Percentiles rank a stretch among this genome's conserved stretches.
Conservation (phyloP, 805 yeast species). For the Isabelozyma rhagii region DNA sequence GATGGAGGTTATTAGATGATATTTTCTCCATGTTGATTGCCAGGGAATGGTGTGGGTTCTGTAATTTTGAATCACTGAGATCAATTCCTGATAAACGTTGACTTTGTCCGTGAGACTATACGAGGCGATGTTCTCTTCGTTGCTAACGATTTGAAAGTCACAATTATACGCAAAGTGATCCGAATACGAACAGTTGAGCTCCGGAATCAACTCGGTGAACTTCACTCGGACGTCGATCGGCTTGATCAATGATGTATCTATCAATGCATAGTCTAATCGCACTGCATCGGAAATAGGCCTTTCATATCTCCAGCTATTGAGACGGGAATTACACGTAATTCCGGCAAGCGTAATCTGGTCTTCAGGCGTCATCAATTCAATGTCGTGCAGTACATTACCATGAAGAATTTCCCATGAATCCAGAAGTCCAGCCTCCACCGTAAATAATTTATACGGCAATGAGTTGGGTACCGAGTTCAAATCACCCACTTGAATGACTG, state of each 20-base stretch:
- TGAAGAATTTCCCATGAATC: conserved; percentile 82
- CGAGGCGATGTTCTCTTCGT: conserved; percentile 2
- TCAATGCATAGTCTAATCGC: conserved; percentile 84
- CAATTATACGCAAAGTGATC: conserved; percentile 85
- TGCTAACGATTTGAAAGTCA: conserved; percentile 19
- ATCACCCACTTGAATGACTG: conserved; percentile 90
- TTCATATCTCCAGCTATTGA: conserved; percentile 80
- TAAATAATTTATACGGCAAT: conserved; percentile 72
- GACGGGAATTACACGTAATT: conserved; percentile 81
- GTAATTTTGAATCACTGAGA: conserved; percentile 42
- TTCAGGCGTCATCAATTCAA: conserved; percentile 22
- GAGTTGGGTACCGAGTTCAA: conserved; percentile 87
- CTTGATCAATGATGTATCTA: conserved; percentile 52
- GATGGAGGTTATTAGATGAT: conserved; percentile 61
- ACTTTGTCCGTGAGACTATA: conserved; percentile 6
- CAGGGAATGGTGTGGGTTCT: conserved; percentile 44
- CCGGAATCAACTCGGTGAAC: conserved; percentile 67
- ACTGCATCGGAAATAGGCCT: conserved; percentile 68
- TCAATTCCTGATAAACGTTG: conserved; percentile 35
- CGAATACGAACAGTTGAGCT: conserved; percentile 62
- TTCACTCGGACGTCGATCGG: conserved; percentile 66
- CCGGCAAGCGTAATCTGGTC: conserved; percentile 73
- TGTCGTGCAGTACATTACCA: conserved; percentile 33
- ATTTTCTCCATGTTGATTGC: conserved; percentile 64
- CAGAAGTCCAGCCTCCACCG: conserved; percentile 59